Conservation (phyloP, 371 early-diverging fungal genomes). For the Mucor sp. region DNA sequence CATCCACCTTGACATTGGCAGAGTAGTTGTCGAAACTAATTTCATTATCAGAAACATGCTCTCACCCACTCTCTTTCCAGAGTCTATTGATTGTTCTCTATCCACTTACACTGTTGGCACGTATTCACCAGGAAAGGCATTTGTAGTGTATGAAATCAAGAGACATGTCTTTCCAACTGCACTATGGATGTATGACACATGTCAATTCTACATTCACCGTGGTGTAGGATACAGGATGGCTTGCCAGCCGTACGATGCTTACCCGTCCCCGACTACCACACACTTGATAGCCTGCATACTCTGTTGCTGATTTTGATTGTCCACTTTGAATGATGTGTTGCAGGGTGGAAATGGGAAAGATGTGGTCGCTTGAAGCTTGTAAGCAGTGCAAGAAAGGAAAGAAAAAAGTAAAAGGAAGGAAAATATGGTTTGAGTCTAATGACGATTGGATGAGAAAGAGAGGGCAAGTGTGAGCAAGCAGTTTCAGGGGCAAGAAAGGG, state of each 20-base stretch:
- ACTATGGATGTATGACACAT: constrained; percentile 33
- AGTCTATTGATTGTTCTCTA: background rate
- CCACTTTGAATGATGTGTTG: constrained; percentile 13
- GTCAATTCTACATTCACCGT: background rate
- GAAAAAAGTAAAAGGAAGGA: background rate
- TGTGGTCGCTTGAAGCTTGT: background rate
- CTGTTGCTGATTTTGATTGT: constrained; percentile 17
- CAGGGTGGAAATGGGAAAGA: background rate
- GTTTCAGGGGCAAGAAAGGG: background rate
- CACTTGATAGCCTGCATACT: constrained; percentile 97
- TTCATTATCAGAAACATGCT: background rate
- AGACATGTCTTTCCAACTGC: constrained; percentile 87
- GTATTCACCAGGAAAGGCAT: constrained; percentile 85
- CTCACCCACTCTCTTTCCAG: no score
- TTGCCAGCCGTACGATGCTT: constrained; percentile 29
- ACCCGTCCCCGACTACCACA: constrained; percentile 98
- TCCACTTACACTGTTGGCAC: constrained; percentile 72
- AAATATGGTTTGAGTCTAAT: background rate
- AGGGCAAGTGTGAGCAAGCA: background rate
- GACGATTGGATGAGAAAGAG: background rate
- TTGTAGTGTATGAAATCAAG: constrained; percentile 80
- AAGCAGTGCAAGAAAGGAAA: background rate
- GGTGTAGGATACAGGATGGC: background rate
- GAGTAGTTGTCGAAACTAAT: constrained; percentile 82
- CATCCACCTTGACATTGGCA: constrained; percentile 84